phyloP scores from a whole-genome alignment of 192 early-diverging fungal genomes.

The Haplosporangium gracile region DNA sequence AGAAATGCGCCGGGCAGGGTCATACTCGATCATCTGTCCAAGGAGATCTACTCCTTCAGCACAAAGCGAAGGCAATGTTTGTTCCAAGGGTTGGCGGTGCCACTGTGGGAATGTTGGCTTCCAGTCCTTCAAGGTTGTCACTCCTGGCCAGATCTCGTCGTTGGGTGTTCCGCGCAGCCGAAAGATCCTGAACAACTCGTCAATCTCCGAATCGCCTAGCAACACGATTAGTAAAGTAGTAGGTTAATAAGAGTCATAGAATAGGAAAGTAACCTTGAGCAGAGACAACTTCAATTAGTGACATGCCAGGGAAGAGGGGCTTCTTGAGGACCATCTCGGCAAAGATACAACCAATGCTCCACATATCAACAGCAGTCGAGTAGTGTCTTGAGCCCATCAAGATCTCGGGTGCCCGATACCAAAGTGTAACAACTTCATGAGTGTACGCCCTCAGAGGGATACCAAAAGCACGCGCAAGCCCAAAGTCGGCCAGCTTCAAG shows the following conservation, averaged over 20 bases:
- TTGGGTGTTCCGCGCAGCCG: slow-evolving; percentile 77
- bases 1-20: slow-evolving; percentile 74
- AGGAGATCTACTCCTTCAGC: slow-evolving; percentile 75
- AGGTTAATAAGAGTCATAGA: too few relatives aligned
- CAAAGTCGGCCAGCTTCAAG: slow-evolving; percentile 97
- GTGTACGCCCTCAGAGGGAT: slow-evolving; percentile 96
- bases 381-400: slow-evolving; percentile 92
- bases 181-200: slow-evolving; percentile 72
- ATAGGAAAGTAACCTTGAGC: not conserved
- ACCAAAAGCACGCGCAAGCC: slow-evolving; percentile 93
- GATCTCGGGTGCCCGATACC: slow-evolving; percentile 97
- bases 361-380: slow-evolving; percentile 96
- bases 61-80: slow-evolving; percentile 77
- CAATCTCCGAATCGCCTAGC: slow-evolving; percentile 72
- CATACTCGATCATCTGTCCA: slow-evolving; percentile 79
- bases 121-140: slow-evolving; percentile 63
- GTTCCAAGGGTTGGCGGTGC: slow-evolving; percentile 69
- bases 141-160: slow-evolving; percentile 73
- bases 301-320: slow-evolving; percentile 89
- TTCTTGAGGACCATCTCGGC: slow-evolving; percentile 88
- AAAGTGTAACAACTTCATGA: slow-evolving; percentile 96
- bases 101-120: slow-evolving; percentile 67
- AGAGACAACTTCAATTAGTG: not conserved
- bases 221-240: too few relatives aligned
- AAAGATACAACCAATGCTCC: slow-evolving; percentile 98